Evolutionary conservation across 2,329 filamentous ascomycete species (phyloP), one percentile per base, ranked within the genome.

Genomic region (Talaromyces funiculosus): DNA sequence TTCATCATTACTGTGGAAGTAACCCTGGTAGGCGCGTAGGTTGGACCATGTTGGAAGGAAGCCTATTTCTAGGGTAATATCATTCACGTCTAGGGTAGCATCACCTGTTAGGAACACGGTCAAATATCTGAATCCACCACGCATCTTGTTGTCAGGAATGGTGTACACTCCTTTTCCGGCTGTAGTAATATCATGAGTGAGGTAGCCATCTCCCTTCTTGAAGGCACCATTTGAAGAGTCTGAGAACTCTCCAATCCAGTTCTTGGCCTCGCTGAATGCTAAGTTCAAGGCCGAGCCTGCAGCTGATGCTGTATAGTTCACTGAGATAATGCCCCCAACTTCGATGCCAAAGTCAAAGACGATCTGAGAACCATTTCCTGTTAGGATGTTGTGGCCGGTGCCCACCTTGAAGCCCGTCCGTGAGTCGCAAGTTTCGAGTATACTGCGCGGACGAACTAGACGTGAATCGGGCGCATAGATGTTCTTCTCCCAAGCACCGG

Each of bases 331-430:
- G 4, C 84, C 84, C 38, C 83, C 83, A 4, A 86, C 82, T 67
- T 85, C 82, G 24, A 78, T 73, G 3, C 82, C 83, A 67, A 86
- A 86, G 68, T 86, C 84, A 60, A 84, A 83, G 1, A 85, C 79
- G 1, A 83, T 68, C n/a, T 76, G 74, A 3, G 80, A 82, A 10
- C 79, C 81, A 66, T 84, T 83, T 10, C 77, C 75, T 8, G 65
- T 63, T 4, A 81, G 67, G 1, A 64, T 67, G 2, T 68, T 67
- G 14, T 45, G 70, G 65, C 5, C 70, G 60, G 67, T 75, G 74
- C 42, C 63, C 31, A 4, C 68, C 69, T 67, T 73, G 10, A 57
- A 61, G 22, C 66, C 55, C n/a, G 63, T 72, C 58, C 61, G 62
- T 38, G 63, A 69, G 51, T 66, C 73, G 59, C 67, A 75, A 3